These are phyloP conservation scores for Aspergillus sp. DNA, from an alignment of 2,329 filamentous ascomycete species.

Conservation along the genomic window DNA sequence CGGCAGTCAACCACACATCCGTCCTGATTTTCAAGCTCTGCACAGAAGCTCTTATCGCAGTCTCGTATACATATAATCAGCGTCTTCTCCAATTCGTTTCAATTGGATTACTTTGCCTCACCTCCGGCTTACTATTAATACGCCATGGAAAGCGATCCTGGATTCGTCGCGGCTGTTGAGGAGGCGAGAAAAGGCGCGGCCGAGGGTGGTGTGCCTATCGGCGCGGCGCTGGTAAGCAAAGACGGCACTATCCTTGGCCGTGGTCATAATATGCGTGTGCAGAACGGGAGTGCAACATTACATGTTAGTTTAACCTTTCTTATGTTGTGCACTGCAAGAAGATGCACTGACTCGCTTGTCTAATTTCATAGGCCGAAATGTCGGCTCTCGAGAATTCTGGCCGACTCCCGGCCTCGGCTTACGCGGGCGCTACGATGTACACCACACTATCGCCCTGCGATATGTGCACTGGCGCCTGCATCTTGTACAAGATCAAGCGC, in stretches of 20 bases:
- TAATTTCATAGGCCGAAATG: slow-evolving; percentile 67
- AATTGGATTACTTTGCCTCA: slow-evolving; percentile 10
- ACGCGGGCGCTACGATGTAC: slow-evolving; percentile 78
- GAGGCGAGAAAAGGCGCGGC: slow-evolving; percentile 59
- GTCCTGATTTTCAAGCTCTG: slow-evolving; percentile 2
- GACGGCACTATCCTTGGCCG: slow-evolving; percentile 72
- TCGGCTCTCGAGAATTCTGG: slow-evolving; percentile 76
- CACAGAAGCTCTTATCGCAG: slow-evolving; percentile 8
- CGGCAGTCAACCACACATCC: slow-evolving; percentile 13
- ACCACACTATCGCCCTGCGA: slow-evolving; percentile 79
- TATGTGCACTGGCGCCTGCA: slow-evolving; percentile 79
- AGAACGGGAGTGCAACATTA: slow-evolving; percentile 71
- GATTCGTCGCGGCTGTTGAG: slow-evolving; percentile 62
- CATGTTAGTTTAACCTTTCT: slow-evolving; percentile 58
- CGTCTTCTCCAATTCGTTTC: not conserved
- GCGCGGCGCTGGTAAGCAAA: slow-evolving; percentile 66
- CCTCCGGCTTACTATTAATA: not conserved
- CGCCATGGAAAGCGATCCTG: slow-evolving; percentile 48
- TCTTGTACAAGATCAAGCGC: slow-evolving; percentile 74
- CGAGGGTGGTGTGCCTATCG: slow-evolving; percentile 65
- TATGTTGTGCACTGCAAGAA: not conserved
- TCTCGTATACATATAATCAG: not conserved
- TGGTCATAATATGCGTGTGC: slow-evolving; percentile 77
- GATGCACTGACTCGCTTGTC: not conserved
- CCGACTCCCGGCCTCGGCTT: slow-evolving; percentile 69